Conservation (phyloP, 1,139 yeast genomes). For the Pichia sp. region DNA sequence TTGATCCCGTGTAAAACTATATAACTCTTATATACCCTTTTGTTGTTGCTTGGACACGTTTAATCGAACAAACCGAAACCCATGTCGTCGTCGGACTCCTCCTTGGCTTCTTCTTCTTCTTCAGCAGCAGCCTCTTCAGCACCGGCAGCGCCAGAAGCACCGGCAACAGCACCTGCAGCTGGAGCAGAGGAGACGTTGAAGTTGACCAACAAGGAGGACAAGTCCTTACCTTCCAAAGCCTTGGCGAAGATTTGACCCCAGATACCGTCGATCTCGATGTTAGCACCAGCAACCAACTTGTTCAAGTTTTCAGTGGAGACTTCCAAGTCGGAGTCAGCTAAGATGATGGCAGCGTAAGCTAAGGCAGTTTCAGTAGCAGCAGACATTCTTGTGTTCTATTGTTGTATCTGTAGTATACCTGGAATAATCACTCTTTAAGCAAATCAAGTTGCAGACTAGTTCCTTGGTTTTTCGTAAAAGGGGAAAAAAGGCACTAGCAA, state of each 20-base stretch:
- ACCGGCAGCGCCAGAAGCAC: conserved; percentile 53
- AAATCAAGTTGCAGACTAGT: conserved; percentile 57
- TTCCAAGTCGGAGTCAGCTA: conserved; percentile 80
- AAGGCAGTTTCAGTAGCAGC: conserved; percentile 79
- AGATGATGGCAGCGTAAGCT: conserved; percentile 84
- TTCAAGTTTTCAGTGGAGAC: conserved; percentile 72
- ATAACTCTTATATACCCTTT: not conserved
- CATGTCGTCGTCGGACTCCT: conserved; percentile 57
- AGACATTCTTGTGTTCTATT: conserved; percentile 35
- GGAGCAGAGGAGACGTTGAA: conserved; percentile 71
- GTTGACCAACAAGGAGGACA: conserved; percentile 72
- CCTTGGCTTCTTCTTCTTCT: conserved; percentile 57
- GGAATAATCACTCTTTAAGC: conserved; percentile 57
- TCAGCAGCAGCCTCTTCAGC: conserved; percentile 56
- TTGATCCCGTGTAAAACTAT: not conserved
- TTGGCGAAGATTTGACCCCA: conserved; percentile 82
- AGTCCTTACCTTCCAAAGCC: conserved; percentile 75
- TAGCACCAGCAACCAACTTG: conserved; percentile 66
- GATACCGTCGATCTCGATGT: conserved; percentile 63
- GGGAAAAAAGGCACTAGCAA: not conserved
- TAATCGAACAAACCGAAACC: conserved; percentile 85
- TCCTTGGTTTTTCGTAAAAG: conserved; percentile 32
- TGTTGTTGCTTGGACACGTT: conserved; percentile 18
- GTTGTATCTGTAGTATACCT: conserved; percentile 22
- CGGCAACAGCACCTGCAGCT: conserved; percentile 55